phyloP scores from a whole-genome alignment of 306 rosid species.

The Medicago ruthenica region DNA sequence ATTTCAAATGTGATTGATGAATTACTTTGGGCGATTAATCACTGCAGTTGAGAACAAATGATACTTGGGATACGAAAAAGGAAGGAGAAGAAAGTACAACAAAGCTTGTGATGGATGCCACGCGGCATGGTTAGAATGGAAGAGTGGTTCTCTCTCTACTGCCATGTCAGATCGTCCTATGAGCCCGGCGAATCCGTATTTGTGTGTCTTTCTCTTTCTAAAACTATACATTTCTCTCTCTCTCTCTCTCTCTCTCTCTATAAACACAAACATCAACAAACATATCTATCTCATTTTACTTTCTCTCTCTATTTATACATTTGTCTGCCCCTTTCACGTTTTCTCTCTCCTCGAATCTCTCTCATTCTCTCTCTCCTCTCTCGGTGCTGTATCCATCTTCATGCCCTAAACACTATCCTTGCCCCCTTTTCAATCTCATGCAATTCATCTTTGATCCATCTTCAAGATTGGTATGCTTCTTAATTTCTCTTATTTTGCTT shows the following conservation, averaged over 20 bases:
- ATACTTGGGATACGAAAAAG: not conserved
- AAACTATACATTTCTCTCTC: conserved; percentile 37
- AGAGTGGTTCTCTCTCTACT: conserved; percentile 46
- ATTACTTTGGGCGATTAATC: no score
- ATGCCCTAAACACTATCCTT: conserved; percentile 75
- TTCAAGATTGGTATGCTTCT: conserved; percentile 57
- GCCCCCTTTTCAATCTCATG: conserved; percentile 45
- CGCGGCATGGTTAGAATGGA: conserved; percentile 64
- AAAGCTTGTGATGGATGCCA: conserved; percentile 43
- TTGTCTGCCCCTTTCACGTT: conserved; percentile 47
- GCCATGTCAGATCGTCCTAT: conserved; percentile 96
- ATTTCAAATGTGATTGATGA: no score
- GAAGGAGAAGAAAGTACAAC: conserved; percentile 10
- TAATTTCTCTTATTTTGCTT: conserved; percentile 42
- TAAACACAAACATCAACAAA: conserved; percentile 40
- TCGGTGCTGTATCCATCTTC: conserved; percentile 42
- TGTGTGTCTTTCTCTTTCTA: conserved; percentile 68
- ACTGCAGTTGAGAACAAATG: no score
- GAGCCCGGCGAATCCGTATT: conserved; percentile 94
- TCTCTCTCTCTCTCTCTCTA: conserved; percentile 46
- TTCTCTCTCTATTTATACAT: conserved; percentile 67
- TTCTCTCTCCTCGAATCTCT: conserved; percentile 58
- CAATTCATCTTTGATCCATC: conserved; percentile 62
- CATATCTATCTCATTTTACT: conserved; percentile 43
- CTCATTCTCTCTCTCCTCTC: conserved; percentile 53